Evolutionary conservation across 2,329 filamentous ascomycete species (phyloP).

Genomic region (Epichloe bromicola): DNA sequence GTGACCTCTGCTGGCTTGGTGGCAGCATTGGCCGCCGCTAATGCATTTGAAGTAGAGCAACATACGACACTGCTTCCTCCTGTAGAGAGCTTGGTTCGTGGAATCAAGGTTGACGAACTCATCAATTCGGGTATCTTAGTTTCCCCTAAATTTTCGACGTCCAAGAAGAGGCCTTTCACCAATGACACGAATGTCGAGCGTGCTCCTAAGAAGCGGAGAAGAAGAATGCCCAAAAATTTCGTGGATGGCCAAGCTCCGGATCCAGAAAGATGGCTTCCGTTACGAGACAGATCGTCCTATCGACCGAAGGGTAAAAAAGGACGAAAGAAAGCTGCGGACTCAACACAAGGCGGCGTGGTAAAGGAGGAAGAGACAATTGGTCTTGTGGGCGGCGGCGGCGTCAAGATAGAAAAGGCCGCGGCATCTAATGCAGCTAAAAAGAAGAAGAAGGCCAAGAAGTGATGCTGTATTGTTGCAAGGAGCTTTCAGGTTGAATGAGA

Average conservation of each 20-base stretch:
- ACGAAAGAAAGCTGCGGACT: constrained; percentile 64
- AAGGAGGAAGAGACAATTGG: constrained; percentile 58
- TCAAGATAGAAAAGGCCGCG: constrained; percentile 50
- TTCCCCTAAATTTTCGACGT: constrained; percentile 19
- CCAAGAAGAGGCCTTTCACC: constrained; percentile 37
- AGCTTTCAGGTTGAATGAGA: not conserved
- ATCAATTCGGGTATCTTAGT: constrained; percentile 51
- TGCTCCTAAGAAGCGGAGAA: constrained; percentile 42
- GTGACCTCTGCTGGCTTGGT: constrained; percentile 72
- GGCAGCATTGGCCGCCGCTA: constrained; percentile 58
- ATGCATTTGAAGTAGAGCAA: constrained; percentile 41
- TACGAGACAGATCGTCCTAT: constrained; percentile 81
- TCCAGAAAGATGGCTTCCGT: constrained; percentile 83
- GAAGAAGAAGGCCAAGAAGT: constrained; percentile 43
- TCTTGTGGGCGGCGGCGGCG: constrained; percentile 49
- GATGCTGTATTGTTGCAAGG: not conserved
- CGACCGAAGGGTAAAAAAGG: constrained; percentile 81
- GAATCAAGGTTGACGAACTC: constrained; percentile 48
- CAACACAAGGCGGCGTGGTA: constrained; percentile 76
- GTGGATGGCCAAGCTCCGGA: constrained; percentile 71
- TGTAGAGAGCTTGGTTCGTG: constrained; percentile 46
- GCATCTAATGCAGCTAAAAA: constrained; percentile 29
- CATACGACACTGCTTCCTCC: constrained; percentile 46
- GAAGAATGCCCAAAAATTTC: constrained; percentile 58
- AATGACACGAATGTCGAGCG: constrained; percentile 24